Evolutionary conservation across 306 rosid species (phyloP).

Genomic region (Argentina anserina): DNA sequence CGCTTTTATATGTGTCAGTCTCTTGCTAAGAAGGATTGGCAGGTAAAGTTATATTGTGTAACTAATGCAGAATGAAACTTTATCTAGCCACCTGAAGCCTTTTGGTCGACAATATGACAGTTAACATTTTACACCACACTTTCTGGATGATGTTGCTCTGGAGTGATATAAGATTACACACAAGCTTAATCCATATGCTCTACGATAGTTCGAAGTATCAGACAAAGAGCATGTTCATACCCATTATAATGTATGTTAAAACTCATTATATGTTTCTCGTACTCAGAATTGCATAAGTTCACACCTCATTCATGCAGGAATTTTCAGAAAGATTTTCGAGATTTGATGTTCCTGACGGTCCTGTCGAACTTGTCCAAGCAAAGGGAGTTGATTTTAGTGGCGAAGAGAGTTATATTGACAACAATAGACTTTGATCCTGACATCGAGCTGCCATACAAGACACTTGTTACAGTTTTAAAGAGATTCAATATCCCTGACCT

Average conservation of each 20-base stretch:
- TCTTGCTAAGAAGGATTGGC: conserved; percentile 52
- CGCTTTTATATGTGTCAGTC: conserved; percentile 45
- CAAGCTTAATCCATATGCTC: conserved; percentile 38
- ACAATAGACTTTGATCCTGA: conserved; percentile 42
- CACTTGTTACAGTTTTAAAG: conserved; percentile 39
- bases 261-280: neutral
- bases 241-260: neutral
- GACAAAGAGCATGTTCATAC: conserved; percentile 27
- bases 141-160: conserved; percentile 37
- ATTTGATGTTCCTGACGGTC: no score
- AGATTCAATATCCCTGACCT: conserved; percentile 32
- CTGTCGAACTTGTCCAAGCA: no score
- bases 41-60: conserved; percentile 28
- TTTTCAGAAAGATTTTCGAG: no score
- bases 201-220: conserved; percentile 36
- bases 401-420: conserved; percentile 40
- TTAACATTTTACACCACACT: conserved; percentile 33
- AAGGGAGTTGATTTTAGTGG: conserved; percentile 33
- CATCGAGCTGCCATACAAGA: conserved; percentile 45
- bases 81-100: neutral
- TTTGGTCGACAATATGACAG: neutral
- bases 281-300: neutral
- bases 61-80: neutral
- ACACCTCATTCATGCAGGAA: conserved; percentile 30
- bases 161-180: conserved; percentile 33